A percentile compares a stretch with the other conserved stretches of the same genome.
These are phyloP conservation scores for Orychophragmus violaceus DNA, from an alignment of 345 rosid species.

Conservation along the genomic window DNA sequence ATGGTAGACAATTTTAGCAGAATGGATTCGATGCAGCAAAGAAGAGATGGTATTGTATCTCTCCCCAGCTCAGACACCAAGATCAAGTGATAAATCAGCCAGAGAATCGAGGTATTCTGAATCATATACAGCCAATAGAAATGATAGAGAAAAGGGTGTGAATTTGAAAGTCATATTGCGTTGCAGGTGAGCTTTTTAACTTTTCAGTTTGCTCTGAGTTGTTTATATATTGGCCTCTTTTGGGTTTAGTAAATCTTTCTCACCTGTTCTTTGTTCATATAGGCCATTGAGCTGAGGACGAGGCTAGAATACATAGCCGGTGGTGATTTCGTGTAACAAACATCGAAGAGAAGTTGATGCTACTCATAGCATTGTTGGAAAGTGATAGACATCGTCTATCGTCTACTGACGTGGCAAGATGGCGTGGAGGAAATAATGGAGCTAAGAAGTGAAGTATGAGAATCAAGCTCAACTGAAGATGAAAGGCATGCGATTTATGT, in stretches of 20 bases:
- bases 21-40: slow-evolving; percentile 62
- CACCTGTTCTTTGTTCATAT: not conserved
- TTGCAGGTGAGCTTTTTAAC: slow-evolving; percentile 76
- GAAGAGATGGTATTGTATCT: slow-evolving; percentile 66
- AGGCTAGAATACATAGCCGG: slow-evolving; percentile 59
- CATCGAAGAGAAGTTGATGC: slow-evolving; percentile 85
- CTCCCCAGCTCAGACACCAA: slow-evolving; percentile 89
- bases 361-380: slow-evolving; percentile 80
- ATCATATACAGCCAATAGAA: slow-evolving; percentile 44
- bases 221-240: not conserved
- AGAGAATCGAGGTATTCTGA: slow-evolving; percentile 90
- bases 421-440: no score
- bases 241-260: slow-evolving; percentile 3
- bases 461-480: no score
- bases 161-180: slow-evolving; percentile 95
- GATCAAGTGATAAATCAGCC: slow-evolving; percentile 72
- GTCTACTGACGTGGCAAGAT: no score
- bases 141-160: slow-evolving; percentile 95
- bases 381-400: slow-evolving; percentile 89
- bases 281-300: slow-evolving; percentile 98
- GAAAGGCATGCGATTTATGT: no score
- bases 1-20: slow-evolving; percentile 20
- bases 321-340: slow-evolving; percentile 83
- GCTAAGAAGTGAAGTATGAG: no score
- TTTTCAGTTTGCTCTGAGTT: no score